A percentile compares a stretch with the other conserved stretches of the same genome.
Evolutionary conservation across 2,329 filamentous ascomycete genomes (phyloP).

Genomic region (Scytalidium lignicola): DNA sequence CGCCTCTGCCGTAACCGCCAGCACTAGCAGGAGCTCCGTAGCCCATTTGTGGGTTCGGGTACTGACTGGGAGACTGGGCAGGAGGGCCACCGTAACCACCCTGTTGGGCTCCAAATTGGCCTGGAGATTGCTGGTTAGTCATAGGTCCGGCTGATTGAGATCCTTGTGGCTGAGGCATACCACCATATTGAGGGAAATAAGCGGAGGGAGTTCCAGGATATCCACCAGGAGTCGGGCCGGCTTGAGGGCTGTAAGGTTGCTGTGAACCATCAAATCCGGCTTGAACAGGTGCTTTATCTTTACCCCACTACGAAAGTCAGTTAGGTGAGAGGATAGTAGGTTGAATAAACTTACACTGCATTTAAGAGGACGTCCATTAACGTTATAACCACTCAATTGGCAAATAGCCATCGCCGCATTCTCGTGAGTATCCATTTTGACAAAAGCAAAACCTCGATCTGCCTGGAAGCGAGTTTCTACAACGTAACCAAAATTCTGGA

Average conservation of each 20-base stretch:
- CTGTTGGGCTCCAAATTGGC: conserved; percentile 57
- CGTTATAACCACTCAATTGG: conserved; percentile 95
- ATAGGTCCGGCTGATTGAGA: conserved; percentile 32
- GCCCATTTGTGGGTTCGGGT: conserved; percentile 64
- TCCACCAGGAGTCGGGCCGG: conserved; percentile 60
- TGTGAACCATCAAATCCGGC: conserved; percentile 78
- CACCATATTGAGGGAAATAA: conserved; percentile 93
- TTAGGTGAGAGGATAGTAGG: conserved; percentile 10
- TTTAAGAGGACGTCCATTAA: conserved; percentile 94
- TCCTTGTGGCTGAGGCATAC: conserved; percentile 41
- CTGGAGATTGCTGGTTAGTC: conserved; percentile 33
- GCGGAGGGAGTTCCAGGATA: conserved; percentile 73
- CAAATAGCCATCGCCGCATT: conserved; percentile 98
- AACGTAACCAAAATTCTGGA: conserved; percentile 98
- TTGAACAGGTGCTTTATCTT: conserved; percentile 87
- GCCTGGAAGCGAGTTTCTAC: conserved; percentile 97
- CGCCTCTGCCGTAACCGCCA: conserved; percentile 78
- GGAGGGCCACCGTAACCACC: conserved; percentile 60
- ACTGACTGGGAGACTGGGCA: conserved; percentile 56
- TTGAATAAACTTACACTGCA: conserved; percentile 80
- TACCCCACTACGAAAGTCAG: conserved; percentile 75
- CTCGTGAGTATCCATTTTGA: conserved; percentile 99
- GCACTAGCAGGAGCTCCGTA: conserved; percentile 70
- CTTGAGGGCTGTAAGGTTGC: conserved; percentile 66
- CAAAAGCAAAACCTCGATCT: conserved; percentile 94